phyloP scores from a whole-genome alignment of 345 rosid genomes.

The Gossypium longicalyx region DNA sequence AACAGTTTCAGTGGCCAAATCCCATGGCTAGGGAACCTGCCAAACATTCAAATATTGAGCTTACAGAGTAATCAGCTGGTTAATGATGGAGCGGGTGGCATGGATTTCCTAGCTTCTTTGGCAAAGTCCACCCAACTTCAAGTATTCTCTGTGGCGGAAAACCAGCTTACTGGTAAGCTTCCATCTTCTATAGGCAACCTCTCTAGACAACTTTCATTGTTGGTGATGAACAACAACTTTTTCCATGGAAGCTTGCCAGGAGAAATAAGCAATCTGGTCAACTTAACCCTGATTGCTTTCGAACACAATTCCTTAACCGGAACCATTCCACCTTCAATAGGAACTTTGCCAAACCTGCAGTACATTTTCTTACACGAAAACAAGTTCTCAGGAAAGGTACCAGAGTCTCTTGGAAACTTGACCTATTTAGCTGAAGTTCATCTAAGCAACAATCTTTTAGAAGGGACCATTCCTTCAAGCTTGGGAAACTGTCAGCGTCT shows the following conservation, averaged over 20 bases:
- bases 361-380: neutral
- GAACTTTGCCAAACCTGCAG: conserved; percentile 16
- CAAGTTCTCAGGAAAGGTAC: conserved; percentile 13
- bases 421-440: neutral
- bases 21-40: neutral
- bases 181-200: conserved; percentile 10
- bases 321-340: conserved; percentile 11
- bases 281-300: neutral
- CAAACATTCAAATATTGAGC: neutral
- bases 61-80: neutral
- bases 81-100: neutral
- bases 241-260: conserved; percentile 4
- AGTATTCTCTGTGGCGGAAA: neutral
- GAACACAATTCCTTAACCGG: conserved; percentile 8
- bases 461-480: conserved; percentile 20
- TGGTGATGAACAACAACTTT: neutral
- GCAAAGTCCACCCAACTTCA: conserved; percentile 13
- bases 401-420: conserved; percentile 18
- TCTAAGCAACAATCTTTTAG: conserved; percentile 15
- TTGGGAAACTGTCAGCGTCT: conserved; percentile 11
- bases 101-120: conserved; percentile 17
- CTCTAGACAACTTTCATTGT: neutral
- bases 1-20: conserved; percentile 20
- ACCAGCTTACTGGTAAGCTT: conserved; percentile 16
- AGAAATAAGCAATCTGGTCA: conserved; percentile 11